Base-by-base conservation (phyloP, 2,329 filamentous ascomycete species). In the Graphiopsis chlorocephala region DNA sequence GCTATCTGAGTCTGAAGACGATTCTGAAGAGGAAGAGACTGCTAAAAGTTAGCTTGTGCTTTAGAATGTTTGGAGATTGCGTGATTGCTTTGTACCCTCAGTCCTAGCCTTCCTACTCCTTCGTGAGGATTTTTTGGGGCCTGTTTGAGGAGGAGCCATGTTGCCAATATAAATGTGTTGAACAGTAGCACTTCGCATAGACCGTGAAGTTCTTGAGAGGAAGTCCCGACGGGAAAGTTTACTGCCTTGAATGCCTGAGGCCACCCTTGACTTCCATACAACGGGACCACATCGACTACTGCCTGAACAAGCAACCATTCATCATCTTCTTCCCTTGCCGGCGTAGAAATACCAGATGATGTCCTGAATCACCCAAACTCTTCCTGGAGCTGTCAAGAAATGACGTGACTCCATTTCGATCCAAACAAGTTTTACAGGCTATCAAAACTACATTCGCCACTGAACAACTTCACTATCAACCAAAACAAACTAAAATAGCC, bases 71-170 rank as follows among this genome's bases (percentile, higher is more conserved):
- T 23, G 5, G 31, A 29, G 10, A 53, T 23, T 53, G 38, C n/a
- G n/a, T n/a, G 25, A 14, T 20, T 17, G 3, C 12, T 0, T 20
- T 20, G 12, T 45, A 62, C 60, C 60, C 29, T 62, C 60, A 2
- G 60, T 62, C 17, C 60, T 62, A 28, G 60, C 60, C 23, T 62
- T 62, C 60, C 60, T 45, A n/a, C 35, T 62, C 26, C 60, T 62
- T 35, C 60, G 38, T 17, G 60, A 55, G n/a, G 31, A 45, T 15
- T 55, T 62, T 33, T 62, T 62, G 26, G 57, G 58, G 47, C 29
- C 55, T 42, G 61, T 63, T 60, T 64, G 50, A 38, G 63, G 58
- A 28, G 63, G 65, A 45, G 65, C 63, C 65, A 67, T 67, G 10
- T 76, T 74, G 64, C 28, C 7, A 25, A 15, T 1, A 56, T 20